Evolutionary conservation across 106 monocot genomes (phyloP).

Genomic region (Acanthochlamys bracteata): DNA sequence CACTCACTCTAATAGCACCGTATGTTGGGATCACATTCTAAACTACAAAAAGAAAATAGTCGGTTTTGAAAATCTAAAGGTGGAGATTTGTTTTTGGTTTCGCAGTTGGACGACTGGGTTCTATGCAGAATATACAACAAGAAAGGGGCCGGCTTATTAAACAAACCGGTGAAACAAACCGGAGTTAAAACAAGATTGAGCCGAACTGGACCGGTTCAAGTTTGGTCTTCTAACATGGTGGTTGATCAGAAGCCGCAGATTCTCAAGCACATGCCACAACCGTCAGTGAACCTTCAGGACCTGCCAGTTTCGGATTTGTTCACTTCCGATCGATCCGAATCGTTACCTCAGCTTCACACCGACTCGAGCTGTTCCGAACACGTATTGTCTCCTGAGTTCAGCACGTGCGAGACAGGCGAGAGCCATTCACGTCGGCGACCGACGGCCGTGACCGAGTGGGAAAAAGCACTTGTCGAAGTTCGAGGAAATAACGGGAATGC

Average conservation of each 20-base stretch:
- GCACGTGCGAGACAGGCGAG: constrained; percentile 40
- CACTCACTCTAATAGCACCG: not conserved
- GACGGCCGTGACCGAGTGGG: constrained; percentile 28
- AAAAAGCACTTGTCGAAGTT: constrained; percentile 23
- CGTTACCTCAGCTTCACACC: constrained; percentile 43
- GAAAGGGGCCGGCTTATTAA: constrained; percentile 33
- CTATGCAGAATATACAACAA: constrained; percentile 88
- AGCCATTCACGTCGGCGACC: constrained; percentile 34
- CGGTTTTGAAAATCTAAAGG: not conserved
- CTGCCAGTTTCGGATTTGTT: constrained; percentile 14
- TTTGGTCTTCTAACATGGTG: not conserved
- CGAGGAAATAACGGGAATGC: constrained; percentile 14
- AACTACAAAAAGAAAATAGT: not conserved
- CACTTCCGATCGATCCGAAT: constrained; percentile 35
- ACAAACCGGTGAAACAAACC: constrained; percentile 21
- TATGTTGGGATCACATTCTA: too few relatives aligned
- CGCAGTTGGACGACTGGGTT: constrained; percentile 85
- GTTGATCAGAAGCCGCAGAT: constrained; percentile 23
- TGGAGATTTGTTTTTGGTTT: not conserved
- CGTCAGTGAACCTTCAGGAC: not conserved
- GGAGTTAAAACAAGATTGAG: not conserved
- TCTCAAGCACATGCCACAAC: constrained; percentile 1
- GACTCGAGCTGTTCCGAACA: constrained; percentile 65
- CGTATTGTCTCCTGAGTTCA: constrained; percentile 32
- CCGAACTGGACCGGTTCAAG: constrained; percentile 4